These are phyloP conservation scores for Myriangium duriaei DNA, from an alignment of 2,329 filamentous ascomycete genomes.

Conservation along the genomic window DNA sequence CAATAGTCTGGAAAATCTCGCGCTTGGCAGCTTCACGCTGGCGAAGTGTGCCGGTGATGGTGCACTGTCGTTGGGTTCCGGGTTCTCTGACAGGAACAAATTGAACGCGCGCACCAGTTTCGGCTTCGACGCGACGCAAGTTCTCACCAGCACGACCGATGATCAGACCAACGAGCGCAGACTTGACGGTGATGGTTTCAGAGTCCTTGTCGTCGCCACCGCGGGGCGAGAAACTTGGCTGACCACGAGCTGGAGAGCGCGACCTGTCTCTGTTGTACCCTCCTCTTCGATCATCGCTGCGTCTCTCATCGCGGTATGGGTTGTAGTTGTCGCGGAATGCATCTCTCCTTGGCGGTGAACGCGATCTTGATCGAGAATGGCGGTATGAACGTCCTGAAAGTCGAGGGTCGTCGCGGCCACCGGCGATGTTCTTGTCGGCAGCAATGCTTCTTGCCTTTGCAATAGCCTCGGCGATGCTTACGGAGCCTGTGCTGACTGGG, in stretches of 20 bases:
- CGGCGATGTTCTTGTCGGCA: conserved; percentile 57
- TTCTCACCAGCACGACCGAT: conserved; percentile 88
- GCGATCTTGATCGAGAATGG: conserved; percentile 53
- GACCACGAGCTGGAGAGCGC: conserved; percentile 45
- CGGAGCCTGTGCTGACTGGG: conserved; percentile 65
- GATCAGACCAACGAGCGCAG: conserved; percentile 74
- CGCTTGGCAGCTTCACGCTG: conserved; percentile 66
- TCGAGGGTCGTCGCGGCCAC: conserved; percentile 31
- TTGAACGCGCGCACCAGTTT: conserved; percentile 74
- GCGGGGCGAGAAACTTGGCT: conserved; percentile 13
- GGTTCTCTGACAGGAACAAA: conserved; percentile 67
- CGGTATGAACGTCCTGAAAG: conserved; percentile 45
- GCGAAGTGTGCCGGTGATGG: conserved; percentile 62
- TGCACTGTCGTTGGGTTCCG: conserved; percentile 68
- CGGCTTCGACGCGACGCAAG: conserved; percentile 68
- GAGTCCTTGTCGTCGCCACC: conserved; percentile 50
- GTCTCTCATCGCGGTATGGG: conserved; percentile 75
- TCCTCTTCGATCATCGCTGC: conserved; percentile 49
- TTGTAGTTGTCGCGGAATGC: conserved; percentile 64
- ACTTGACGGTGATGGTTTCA: conserved; percentile 78
- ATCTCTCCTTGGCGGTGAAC: conserved; percentile 57
- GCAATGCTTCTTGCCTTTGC: conserved; percentile 75
- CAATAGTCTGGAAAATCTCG: conserved; percentile 78
- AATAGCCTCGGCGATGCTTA: conserved; percentile 73
- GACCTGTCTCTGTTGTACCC: conserved; percentile 59